A percentile compares a stretch with the other conserved stretches of the same genome.
Conservation (phyloP, 2,329 filamentous ascomycete genomes). For the Phaeophleospora eucalypticola region DNA sequence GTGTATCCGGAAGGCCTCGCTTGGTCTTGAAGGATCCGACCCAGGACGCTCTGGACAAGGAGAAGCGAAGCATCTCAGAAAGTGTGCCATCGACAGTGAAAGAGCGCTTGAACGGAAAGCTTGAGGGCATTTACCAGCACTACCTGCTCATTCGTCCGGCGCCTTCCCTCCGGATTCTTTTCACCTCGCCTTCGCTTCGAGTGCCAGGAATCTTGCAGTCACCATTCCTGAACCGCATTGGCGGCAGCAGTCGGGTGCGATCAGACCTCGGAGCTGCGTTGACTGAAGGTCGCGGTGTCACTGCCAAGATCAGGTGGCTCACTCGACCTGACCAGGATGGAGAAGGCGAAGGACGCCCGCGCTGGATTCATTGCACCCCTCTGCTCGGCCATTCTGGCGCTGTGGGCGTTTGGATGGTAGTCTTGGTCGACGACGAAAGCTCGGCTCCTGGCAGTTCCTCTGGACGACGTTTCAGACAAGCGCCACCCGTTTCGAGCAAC, state of each 20-base stretch:
- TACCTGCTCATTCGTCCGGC: constrained; percentile 47
- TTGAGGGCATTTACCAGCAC: constrained; percentile 55
- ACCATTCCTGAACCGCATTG: constrained; percentile 46
- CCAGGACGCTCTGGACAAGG: constrained; percentile 28
- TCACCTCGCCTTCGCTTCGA: constrained; percentile 48
- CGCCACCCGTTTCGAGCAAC: constrained; percentile 32
- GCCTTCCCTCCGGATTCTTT: constrained; percentile 48
- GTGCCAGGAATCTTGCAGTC: constrained; percentile 49
- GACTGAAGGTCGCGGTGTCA: constrained; percentile 64
- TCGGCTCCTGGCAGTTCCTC: constrained; percentile 16
- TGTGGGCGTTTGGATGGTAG: constrained; percentile 75
- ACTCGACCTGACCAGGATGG: constrained; percentile 39
- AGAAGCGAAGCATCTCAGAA: constrained; percentile 15
- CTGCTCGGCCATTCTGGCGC: constrained; percentile 62
- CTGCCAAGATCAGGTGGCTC: constrained; percentile 70
- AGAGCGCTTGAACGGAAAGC: constrained; percentile 37
- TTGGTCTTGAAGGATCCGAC: constrained; percentile 48
- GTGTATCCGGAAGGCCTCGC: constrained; percentile 38
- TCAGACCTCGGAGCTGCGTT: constrained; percentile 58
- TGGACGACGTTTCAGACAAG: constrained; percentile 31
- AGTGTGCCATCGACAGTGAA: constrained; percentile 13
- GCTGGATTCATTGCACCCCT: constrained; percentile 77
- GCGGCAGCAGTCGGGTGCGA: constrained; percentile 49
- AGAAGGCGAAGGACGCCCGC: constrained; percentile 55
- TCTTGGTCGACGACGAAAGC: constrained; percentile 61